Base-by-base conservation (phyloP, 768 basidiomycete genomes). In the Hypsizygus marmoreus region DNA sequence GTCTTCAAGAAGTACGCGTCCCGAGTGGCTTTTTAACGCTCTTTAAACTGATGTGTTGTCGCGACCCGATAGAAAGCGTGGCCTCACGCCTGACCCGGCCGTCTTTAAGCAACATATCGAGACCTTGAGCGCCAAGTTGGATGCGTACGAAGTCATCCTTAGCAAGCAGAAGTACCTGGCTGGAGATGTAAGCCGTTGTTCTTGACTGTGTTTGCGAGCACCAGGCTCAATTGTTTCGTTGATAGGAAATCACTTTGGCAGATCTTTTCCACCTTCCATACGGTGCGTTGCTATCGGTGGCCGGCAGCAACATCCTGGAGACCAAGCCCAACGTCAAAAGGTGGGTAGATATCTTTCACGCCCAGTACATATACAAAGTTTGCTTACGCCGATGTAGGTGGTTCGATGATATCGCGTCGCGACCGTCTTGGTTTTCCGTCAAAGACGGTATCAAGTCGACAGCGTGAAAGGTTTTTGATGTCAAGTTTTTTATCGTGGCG, bases 121-220 rank as follows among this genome's bases (percentile, higher is more conserved):
- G 4, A 55, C 54, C 2, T 62, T 80, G 13, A 63, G 69, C 26
- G 62, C 49, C 0, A 77, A 70, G 50, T 67, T 85, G 16, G 71
- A 75, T 23, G 79, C 61, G 1, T 86, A 84, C 59, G 82, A 86
- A 22, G 45, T 52, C 10, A 79, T 86, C 43, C 67, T 87, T 22
- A 59, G 69, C 19, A 82, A 79, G 59, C 74, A 77, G 47, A 74
- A 71, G 52, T 84, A 80, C 58, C 56, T 84, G 26, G 79, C 74
- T 12, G 82, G 82, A 0, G 68, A 84, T 55, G 80, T 71, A 30
- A 13, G 82, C 77, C 47, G 58, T 81, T 13, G 72, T 71, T 14
- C 79, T 77, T 19, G 64, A 76, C 42, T n/a, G 77, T 74, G 39
- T 44, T 68, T 63, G 5, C 10, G 23, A 26, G 11, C n/a, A 7